These are phyloP conservation scores for Rugosomyces carneus DNA, from an alignment of 1,284 basidiomycete genomes.

Conservation along the genomic window DNA sequence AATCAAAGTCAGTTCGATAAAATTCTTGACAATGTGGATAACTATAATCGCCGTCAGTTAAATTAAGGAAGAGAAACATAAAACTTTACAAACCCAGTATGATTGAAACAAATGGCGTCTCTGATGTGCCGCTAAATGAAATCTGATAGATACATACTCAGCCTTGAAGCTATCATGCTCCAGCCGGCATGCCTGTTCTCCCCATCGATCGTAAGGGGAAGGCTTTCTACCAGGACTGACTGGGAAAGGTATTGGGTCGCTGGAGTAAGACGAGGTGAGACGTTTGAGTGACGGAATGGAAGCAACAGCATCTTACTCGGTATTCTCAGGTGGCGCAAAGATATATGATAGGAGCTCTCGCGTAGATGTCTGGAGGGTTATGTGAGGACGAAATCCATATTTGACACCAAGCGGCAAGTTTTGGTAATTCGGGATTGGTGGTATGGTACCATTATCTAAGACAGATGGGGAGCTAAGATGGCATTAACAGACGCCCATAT, in stretches of 20 bases:
- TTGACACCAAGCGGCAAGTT: conserved; percentile 36
- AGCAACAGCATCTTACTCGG: conserved; percentile 36
- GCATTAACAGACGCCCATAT: conserved; percentile 17
- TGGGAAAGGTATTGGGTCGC: conserved; percentile 28
- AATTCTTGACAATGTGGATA: conserved; percentile 10
- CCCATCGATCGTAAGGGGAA: conserved; percentile 59
- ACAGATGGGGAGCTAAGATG: conserved; percentile 27
- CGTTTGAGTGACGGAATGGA: conserved; percentile 5
- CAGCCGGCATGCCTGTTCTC: conserved; percentile 60
- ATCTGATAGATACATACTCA: conserved; percentile 52
- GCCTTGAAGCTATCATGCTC: conserved; percentile 65
- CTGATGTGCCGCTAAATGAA: conserved; percentile 19
- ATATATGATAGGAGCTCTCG: conserved; percentile 61
- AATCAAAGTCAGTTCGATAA: conserved; percentile 21
- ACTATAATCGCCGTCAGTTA: conserved; percentile 12
- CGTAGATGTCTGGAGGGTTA: conserved; percentile 51
- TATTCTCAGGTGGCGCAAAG: conserved; percentile 63
- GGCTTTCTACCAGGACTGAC: conserved; percentile 22
- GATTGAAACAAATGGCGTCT: conserved; percentile 10
- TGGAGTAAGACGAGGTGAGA: conserved; percentile 21
- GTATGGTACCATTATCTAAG: conserved; percentile 22
- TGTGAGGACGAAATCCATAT: conserved; percentile 44
- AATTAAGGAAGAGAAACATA: conserved; percentile 11
- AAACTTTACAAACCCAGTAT: conserved; percentile 23
- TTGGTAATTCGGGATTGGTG: conserved; percentile 21